Conservation (phyloP, 768 basidiomycete species). For the Suillus lakei region DNA sequence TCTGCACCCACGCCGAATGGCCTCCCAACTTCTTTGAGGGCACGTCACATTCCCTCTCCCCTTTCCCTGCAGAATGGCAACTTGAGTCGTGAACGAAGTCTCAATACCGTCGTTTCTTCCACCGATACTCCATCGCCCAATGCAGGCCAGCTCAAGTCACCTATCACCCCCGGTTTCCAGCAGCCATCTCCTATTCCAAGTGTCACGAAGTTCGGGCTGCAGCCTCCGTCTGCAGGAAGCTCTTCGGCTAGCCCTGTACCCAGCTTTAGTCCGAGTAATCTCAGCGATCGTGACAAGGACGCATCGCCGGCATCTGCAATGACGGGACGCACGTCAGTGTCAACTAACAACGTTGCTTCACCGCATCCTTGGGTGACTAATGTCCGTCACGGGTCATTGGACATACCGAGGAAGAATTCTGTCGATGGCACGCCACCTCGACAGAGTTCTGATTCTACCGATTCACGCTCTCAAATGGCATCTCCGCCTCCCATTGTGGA, state of each 20-base stretch:
- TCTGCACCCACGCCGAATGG: constrained; percentile 9
- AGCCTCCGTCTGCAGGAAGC: background rate
- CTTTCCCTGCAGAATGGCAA: constrained; percentile 18
- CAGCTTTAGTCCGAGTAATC: constrained; percentile 12
- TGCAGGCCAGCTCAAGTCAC: constrained; percentile 35
- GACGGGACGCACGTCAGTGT: constrained; percentile 18
- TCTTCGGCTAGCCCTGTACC: constrained; percentile 19
- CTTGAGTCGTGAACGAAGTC: constrained; percentile 10
- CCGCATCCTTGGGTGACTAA: constrained; percentile 18
- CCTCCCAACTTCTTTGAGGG: constrained; percentile 26
- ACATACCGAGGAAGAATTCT: constrained; percentile 25
- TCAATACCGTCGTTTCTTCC: constrained; percentile 10
- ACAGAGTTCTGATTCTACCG: constrained; percentile 31
- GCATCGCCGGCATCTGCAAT: constrained; percentile 14
- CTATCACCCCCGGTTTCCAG: constrained; percentile 43
- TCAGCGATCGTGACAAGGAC: constrained; percentile 27
- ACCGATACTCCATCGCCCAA: constrained; percentile 42
- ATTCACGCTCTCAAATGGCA: constrained; percentile 38
- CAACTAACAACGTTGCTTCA: constrained; percentile 16
- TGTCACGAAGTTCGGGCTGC: constrained; percentile 13
- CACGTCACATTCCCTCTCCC: constrained; percentile 24
- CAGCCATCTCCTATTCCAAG: constrained; percentile 13
- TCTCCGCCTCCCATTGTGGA: constrained; percentile 48
- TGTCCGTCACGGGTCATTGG: constrained; percentile 20
- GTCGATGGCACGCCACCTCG: constrained; percentile 21